These are phyloP conservation scores for Taiozyma onychis DNA, from an alignment of 1,139 yeast genomes.

Conservation along the genomic window DNA sequence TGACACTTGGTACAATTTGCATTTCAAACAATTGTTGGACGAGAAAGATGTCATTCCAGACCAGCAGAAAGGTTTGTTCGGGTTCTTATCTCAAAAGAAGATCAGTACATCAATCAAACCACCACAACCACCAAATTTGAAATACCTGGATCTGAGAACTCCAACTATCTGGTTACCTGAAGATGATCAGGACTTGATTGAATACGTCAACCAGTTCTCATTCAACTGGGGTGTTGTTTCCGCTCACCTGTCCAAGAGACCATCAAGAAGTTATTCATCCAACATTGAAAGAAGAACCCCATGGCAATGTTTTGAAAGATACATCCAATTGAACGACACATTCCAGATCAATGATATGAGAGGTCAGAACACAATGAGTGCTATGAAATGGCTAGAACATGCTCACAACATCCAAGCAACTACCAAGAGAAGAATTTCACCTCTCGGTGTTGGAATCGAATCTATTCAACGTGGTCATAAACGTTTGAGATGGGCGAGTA, in stretches of 20 bases:
- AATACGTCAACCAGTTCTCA: constrained; percentile 78
- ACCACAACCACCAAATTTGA: constrained; percentile 82
- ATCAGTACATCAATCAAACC: constrained; percentile 59
- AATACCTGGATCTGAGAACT: constrained; percentile 71
- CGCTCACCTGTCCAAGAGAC: constrained; percentile 63
- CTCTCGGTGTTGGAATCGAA: constrained; percentile 86
- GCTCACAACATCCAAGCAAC: constrained; percentile 86
- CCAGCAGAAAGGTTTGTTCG: constrained; percentile 56
- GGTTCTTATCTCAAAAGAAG: constrained; percentile 53
- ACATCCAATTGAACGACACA: constrained; percentile 85
- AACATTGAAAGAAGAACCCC: constrained; percentile 94
- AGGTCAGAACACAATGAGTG: constrained; percentile 78
- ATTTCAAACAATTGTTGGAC: constrained; percentile 44
- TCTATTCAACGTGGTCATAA: constrained; percentile 91
- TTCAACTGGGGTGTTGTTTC: constrained; percentile 94
- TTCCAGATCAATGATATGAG: constrained; percentile 83
- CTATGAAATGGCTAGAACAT: constrained; percentile 89
- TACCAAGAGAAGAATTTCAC: constrained; percentile 82
- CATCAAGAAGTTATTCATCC: constrained; percentile 68
- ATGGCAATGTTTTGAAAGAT: constrained; percentile 97
- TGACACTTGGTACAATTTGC: constrained; percentile 58
- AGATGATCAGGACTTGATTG: constrained; percentile 78
- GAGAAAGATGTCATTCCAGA: constrained; percentile 29
- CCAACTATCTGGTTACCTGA: constrained; percentile 96
- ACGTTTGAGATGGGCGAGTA: constrained; percentile 88